phyloP scores from a whole-genome alignment of 805 yeast genomes.

The Saccharomyces paradoxus region DNA sequence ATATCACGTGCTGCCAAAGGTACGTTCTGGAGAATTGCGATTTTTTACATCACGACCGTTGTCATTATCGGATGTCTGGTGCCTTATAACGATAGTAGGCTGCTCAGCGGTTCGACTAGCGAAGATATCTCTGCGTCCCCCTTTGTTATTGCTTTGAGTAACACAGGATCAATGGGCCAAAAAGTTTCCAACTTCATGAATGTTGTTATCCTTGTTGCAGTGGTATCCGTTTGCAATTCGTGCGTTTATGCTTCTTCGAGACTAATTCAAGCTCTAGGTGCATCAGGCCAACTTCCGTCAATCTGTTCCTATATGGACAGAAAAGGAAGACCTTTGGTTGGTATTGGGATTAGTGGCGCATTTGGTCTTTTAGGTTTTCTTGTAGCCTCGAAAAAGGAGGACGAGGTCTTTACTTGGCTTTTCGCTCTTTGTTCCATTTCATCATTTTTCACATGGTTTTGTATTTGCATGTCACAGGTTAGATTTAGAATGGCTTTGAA shows the following conservation, averaged over 20 bases:
- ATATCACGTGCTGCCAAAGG: slow-evolving; percentile 52
- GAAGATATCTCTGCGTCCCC: slow-evolving; percentile 42
- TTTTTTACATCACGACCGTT: slow-evolving; percentile 47
- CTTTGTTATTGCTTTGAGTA: slow-evolving; percentile 32
- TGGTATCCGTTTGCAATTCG: slow-evolving; percentile 54
- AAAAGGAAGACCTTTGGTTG: slow-evolving; percentile 47
- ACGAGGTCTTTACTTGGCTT: slow-evolving; percentile 61
- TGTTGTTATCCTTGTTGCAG: slow-evolving; percentile 49
- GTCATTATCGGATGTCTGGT: slow-evolving; percentile 57
- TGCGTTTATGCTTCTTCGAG: slow-evolving; percentile 58
- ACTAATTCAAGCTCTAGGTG: slow-evolving; percentile 43
- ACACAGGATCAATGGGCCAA: slow-evolving; percentile 33
- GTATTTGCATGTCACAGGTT: slow-evolving; percentile 57
- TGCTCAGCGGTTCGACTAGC: slow-evolving; percentile 42
- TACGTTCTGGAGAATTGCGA: slow-evolving; percentile 46
- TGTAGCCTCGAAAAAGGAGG: slow-evolving; percentile 49
- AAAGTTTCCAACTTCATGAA: slow-evolving; percentile 49
- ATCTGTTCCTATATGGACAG: slow-evolving; percentile 40
- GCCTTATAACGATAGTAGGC: slow-evolving; percentile 44
- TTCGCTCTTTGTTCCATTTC: slow-evolving; percentile 66
- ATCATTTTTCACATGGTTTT: slow-evolving; percentile 69
- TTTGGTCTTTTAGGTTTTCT: slow-evolving; percentile 53
- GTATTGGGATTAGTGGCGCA: slow-evolving; percentile 34
- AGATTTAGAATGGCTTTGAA: slow-evolving; percentile 47
- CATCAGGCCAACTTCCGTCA: slow-evolving; percentile 44